These are phyloP conservation scores for Canna indica DNA, from an alignment of 176 grass and related monocot genomes.

Conservation along the genomic window DNA sequence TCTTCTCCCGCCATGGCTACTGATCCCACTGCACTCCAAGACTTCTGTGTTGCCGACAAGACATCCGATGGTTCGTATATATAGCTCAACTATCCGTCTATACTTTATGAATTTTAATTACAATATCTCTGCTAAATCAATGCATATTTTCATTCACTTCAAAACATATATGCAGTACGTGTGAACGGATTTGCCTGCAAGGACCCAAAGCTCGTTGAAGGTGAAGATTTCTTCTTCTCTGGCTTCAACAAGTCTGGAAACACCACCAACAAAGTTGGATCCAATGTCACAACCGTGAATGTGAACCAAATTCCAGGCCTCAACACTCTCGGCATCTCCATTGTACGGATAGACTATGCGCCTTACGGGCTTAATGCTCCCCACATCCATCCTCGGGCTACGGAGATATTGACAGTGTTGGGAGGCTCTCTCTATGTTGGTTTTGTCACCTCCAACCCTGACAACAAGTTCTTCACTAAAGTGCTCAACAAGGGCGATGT, in stretches of 20 bases:
- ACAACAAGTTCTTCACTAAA: conserved; percentile 24
- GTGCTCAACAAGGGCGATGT: conserved; percentile 24
- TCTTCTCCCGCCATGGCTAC: conserved; percentile 3
- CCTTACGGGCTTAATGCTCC: conserved; percentile 24
- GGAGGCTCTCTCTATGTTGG: conserved; percentile 35
- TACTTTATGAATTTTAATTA: no score
- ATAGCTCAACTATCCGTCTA: no score
- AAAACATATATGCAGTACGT: no score
- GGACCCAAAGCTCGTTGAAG: conserved; percentile 1
- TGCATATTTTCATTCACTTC: no score
- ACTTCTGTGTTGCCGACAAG: conserved; percentile 39
- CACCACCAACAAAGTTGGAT: conserved; percentile 43
- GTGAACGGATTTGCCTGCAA: conserved; percentile 52
- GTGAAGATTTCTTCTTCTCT: conserved; percentile 44
- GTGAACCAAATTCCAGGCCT: conserved; percentile 31
- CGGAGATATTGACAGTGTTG: conserved; percentile 42
- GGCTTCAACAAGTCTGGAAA: conserved; percentile 16
- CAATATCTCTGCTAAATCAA: no score
- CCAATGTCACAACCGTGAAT: conserved; percentile 42
- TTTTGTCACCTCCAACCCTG: conserved; percentile 31
- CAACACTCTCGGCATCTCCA: conserved; percentile 40
- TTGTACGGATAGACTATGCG: conserved; percentile 23
- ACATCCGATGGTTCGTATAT: background rate
- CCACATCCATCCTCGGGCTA: conserved; percentile 51
- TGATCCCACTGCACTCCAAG: conserved; percentile 39